Percentiles rank a stretch among this genome's conserved stretches.
Conservation (phyloP, 176 grass and related monocot species). For the Saccharum officinarum region DNA sequence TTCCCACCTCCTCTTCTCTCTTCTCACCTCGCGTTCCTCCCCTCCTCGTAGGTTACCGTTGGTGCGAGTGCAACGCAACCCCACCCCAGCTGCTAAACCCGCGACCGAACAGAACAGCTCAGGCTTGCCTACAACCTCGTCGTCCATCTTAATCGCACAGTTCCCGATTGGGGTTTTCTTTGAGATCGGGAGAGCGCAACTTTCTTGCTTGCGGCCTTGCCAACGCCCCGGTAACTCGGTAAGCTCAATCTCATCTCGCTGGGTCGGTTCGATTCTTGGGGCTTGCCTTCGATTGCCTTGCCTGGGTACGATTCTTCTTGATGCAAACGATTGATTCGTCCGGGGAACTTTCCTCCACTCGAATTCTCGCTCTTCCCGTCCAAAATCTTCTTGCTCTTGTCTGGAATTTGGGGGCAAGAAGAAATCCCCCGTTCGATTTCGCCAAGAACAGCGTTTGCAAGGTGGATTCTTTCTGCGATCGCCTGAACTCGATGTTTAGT, state of each 20-base stretch:
- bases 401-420: background rate
- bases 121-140: background rate
- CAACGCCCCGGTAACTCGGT: background rate
- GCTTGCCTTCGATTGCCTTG: too few relatives aligned
- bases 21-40: background rate
- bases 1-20: background rate
- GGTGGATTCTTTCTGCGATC: background rate
- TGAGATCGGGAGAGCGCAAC: background rate
- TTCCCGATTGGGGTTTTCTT: background rate
- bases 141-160: background rate
- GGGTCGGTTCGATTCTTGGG: too few relatives aligned
- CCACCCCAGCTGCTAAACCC: constrained; percentile 21
- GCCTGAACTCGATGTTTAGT: background rate
- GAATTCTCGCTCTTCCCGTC: background rate
- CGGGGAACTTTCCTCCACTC: background rate
- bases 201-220: background rate
- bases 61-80: background rate
- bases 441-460: background rate
- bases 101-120: background rate
- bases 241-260: too few relatives aligned
- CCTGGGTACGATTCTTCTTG: background rate
- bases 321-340: background rate
- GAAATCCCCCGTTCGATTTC: background rate
- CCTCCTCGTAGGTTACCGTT: constrained; percentile 16
- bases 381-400: background rate